phyloP scores from a whole-genome alignment of 2,329 filamentous ascomycete species.

The Hypoxylon sp. region DNA sequence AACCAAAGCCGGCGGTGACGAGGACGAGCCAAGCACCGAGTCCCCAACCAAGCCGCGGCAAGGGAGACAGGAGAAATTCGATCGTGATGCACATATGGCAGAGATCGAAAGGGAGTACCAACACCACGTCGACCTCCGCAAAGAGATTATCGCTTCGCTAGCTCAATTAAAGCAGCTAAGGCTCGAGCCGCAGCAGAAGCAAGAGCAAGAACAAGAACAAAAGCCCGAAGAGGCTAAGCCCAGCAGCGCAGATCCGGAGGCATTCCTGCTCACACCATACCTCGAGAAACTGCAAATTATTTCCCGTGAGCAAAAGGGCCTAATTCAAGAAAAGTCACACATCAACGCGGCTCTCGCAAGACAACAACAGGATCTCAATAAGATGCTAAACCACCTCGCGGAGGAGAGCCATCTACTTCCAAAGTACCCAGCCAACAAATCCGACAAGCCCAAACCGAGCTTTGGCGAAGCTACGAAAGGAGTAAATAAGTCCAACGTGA shows the following conservation, averaged over 20 bases:
- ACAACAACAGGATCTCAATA: conserved; percentile 66
- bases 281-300: conserved; percentile 67
- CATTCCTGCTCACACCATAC: conserved; percentile 70
- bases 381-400: conserved; percentile 67
- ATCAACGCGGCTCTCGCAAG: conserved; percentile 65
- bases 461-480: conserved; percentile 62
- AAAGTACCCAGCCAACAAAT: conserved; percentile 62
- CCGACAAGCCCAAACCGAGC: conserved; percentile 57
- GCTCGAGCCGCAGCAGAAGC: conserved; percentile 28
- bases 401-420: conserved; percentile 75
- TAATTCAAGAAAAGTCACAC: conserved; percentile 72
- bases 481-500: conserved; percentile 56
- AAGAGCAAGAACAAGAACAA: conserved; percentile 22
- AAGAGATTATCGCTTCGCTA: conserved; percentile 62
- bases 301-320: conserved; percentile 69
- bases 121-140: conserved; percentile 66
- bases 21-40: conserved; percentile 46
- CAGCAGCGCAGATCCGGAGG: conserved; percentile 47
- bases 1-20: conserved; percentile 64
- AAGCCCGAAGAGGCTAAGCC: conserved; percentile 7
- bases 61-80: conserved; percentile 35
- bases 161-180: conserved; percentile 47
- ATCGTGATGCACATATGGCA: conserved; percentile 60
- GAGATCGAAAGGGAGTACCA: conserved; percentile 69
- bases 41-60: conserved; percentile 43